These are phyloP conservation scores for Trametes cingulata DNA, from an alignment of 768 basidiomycete species.

Conservation along the genomic window DNA sequence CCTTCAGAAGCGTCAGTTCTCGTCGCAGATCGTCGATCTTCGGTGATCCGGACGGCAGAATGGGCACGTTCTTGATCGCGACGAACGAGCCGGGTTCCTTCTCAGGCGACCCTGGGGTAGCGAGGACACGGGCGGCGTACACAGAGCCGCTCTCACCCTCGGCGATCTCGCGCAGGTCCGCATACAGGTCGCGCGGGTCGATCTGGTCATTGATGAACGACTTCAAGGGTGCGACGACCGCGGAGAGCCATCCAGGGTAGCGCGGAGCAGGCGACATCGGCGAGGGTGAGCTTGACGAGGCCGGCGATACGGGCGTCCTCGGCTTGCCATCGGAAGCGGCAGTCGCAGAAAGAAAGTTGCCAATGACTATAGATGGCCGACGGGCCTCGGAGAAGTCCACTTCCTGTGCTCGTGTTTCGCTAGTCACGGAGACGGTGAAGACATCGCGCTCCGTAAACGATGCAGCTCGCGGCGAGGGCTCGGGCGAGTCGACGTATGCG, in stretches of 20 bases:
- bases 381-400: neutral
- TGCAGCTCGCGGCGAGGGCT: constrained; percentile 24
- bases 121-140: constrained; percentile 42
- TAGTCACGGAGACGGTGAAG: constrained; percentile 20
- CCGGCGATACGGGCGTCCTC: constrained; percentile 21
- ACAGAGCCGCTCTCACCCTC: constrained; percentile 84
- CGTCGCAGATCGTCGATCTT: constrained; percentile 65
- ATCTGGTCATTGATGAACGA: constrained; percentile 63
- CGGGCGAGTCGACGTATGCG: constrained; percentile 26
- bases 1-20: constrained; percentile 61
- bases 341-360: constrained; percentile 14
- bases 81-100: constrained; percentile 36
- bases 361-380: constrained; percentile 28
- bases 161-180: constrained; percentile 74
- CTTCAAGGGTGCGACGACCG: constrained; percentile 56
- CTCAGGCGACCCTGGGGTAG: constrained; percentile 20
- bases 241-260: constrained; percentile 65
- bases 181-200: constrained; percentile 65
- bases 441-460: constrained; percentile 24
- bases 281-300: constrained; percentile 29
- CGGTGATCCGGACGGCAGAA: constrained; percentile 55
- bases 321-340: constrained; percentile 10
- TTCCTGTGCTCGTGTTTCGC: constrained; percentile 21
- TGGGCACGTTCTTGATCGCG: constrained; percentile 74
- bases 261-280: constrained; percentile 48